Base-by-base conservation (phyloP, 2,329 filamentous ascomycete genomes). In the Microdochium trichocladiopsis region DNA sequence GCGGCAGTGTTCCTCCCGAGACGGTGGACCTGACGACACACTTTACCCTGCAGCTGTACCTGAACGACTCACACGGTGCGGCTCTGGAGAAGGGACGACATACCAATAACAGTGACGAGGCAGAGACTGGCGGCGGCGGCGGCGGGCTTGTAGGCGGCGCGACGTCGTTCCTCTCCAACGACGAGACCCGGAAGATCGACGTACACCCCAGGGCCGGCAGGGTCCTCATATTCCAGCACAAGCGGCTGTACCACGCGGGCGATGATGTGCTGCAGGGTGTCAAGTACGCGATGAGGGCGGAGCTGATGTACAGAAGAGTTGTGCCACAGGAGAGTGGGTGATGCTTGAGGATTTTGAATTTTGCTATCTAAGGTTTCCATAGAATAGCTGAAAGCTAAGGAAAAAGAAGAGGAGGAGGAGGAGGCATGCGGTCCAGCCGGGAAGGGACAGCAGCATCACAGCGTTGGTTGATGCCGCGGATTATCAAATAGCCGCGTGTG, bases 161-260 rank as follows among this genome's bases (percentile, higher is more conserved):
- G 1, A 84, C 81, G 2, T 69, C 75, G 0, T 83, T 84, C 56
- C 64, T 79, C 18, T 77, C 75, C 0, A 49, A 48, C 1, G 68
- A 78, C 49, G 61, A 66, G 51, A 63, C 69, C 54, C 66, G 70
- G 10, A 71, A 68, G 50, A 41, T 81, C 0, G 77, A 83, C 55
- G 73, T 84, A 2, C 68, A 82, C 54, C 78, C 80, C 14, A 80
- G 76, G 57, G 71, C 73, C 1, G 81, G 81, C 2, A 71, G 79
- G n/a, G 77, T 83, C 2, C 65, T 84, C 33, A 75, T 84, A 48
- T 84, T 84, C 57, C 80, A 84, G 62, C 81, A 84, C 56, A 57
- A 60, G 2, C 57, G 69, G 2, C 63, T 84, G 9, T 64, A 70
- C 18, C 81, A 84, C 58, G 75, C 75, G 31, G 81, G 81, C 0